Evolutionary conservation across 305 asterid species (phyloP), one percentile per base, ranked within the genome.

Genomic region (Ilex paraguariensis): DNA sequence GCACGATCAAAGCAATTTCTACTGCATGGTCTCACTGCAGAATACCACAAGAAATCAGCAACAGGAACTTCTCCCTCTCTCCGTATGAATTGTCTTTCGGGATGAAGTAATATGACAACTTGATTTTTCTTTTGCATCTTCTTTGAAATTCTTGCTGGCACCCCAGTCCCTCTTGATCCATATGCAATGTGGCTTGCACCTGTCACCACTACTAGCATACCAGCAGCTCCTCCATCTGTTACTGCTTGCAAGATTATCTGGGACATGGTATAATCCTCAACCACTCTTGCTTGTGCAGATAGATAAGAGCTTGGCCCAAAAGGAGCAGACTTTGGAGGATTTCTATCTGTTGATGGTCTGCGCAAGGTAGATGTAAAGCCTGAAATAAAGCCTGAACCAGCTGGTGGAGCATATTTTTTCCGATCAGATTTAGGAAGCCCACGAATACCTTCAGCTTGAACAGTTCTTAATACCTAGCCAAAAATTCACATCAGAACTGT

Each of bases 1-100:
- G 96, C 99, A 66, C 99, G 96, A 69, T 93, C 99, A 66, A 87
- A 93, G 78, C 99, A 93, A 73, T 93, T 93, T 70, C 99, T 75
- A 70, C 75, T 93, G 85, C 99, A 93, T 42, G 95, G 95, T 66
- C 91, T 81, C 54, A 96, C 99, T 10, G 85, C 96, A 46, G 99
- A 93, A 73, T 93, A 93, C 99, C 99, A 93, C 83, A 93, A 81
- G 72, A 90, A 86, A 83, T 93, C 96, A 54, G 97, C 96, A 59
- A 90, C 82, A 14, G 99, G 96, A 61, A 81, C 79, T 72, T 93
- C 99, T 48, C 99, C 99, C 70, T 87, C 96, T 77, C 87, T 78
- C 68, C 97, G 77, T 64, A 93, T 82, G 72, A 77, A 77, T 63
- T 93, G 99, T 50, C 99, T 71, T 71, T 93, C 99, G 7, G 90